These are phyloP conservation scores for Jaltomata sinuosa DNA, from an alignment of 257 asterid species.

Conservation along the genomic window DNA sequence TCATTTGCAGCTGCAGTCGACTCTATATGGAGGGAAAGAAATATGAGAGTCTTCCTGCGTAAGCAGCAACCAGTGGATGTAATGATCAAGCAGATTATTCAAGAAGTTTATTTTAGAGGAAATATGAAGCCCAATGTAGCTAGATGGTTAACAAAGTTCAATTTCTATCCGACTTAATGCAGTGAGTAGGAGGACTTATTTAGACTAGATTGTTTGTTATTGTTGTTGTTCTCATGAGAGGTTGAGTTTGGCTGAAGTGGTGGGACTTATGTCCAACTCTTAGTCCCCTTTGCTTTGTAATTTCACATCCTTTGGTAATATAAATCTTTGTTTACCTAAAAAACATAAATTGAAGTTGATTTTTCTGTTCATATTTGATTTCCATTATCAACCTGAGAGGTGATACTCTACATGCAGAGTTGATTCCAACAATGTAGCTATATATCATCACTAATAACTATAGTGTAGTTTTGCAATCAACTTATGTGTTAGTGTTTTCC, in stretches of 20 bases:
- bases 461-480: neutral
- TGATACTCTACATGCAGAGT: neutral
- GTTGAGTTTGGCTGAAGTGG: neutral
- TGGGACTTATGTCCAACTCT: neutral
- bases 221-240: neutral
- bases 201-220: neutral
- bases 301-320: neutral
- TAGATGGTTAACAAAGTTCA: neutral
- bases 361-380: neutral
- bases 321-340: too few relatives aligned
- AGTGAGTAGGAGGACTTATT: neutral
- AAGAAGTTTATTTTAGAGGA: neutral
- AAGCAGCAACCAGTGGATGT: neutral
- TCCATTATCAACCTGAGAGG: neutral
- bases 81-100: neutral
- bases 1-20: neutral
- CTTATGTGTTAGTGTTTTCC: neutral
- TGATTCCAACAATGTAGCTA: neutral
- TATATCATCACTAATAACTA: neutral
- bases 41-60: neutral
- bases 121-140: neutral
- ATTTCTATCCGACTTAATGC: neutral
- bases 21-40: neutral
- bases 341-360: neutral
- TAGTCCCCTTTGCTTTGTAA: neutral